Percentiles rank a stretch among this genome's conserved stretches.
These are phyloP conservation scores for Phytophthora podocarpi DNA, from an alignment of 352 stramenopile genomes.

Conservation along the genomic window DNA sequence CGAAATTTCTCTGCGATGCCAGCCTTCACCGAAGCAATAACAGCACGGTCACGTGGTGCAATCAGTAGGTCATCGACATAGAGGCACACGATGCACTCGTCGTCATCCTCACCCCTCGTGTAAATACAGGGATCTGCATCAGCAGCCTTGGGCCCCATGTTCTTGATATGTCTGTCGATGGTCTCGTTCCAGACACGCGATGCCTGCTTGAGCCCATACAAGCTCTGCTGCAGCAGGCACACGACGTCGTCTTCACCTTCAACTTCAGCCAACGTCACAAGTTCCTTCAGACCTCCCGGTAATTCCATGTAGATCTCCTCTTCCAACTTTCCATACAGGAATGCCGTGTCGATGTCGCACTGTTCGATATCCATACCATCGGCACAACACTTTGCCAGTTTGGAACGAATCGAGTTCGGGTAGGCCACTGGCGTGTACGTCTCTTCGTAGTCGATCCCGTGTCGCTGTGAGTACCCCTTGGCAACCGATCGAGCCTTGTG, in stretches of 20 bases:
- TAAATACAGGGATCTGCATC: neutral
- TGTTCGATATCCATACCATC: slow-evolving; percentile 4
- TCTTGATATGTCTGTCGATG: neutral
- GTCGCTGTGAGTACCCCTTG: neutral
- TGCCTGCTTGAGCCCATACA: neutral
- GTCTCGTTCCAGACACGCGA: neutral
- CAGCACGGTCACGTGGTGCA: too few species aligned
- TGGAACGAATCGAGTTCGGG: neutral
- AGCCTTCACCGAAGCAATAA: too few species aligned
- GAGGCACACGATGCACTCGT: neutral
- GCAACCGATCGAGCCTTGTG: slow-evolving; percentile 1
- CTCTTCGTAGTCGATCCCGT: neutral
- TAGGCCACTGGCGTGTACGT: slow-evolving; percentile 1
- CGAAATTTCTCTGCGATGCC: too few species aligned
- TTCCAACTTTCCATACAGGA: slow-evolving; percentile 8
- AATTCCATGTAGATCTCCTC: slow-evolving; percentile 13
- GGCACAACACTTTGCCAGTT: neutral
- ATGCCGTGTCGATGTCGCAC: neutral
- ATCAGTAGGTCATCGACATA: neutral
- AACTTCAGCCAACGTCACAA: too few species aligned
- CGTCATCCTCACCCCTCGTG: neutral
- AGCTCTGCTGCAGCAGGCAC: neutral
- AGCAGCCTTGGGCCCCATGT: neutral
- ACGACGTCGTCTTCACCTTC: neutral
- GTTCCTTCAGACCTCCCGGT: neutral